These are phyloP conservation scores for Apiospora arundinis DNA, from an alignment of 2,329 filamentous ascomycete genomes.

Conservation along the genomic window DNA sequence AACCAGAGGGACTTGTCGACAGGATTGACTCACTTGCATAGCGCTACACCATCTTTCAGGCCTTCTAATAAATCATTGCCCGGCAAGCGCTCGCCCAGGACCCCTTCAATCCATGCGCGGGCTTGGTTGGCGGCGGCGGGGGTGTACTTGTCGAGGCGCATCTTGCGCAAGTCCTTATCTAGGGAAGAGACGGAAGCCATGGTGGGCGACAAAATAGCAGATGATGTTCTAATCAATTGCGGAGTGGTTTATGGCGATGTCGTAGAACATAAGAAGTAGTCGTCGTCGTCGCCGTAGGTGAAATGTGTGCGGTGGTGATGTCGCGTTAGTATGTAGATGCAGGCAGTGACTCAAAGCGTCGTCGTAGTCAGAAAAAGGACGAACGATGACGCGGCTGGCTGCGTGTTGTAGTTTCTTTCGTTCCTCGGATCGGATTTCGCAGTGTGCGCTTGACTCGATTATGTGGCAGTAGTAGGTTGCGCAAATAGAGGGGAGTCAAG, in stretches of 20 bases:
- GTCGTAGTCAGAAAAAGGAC: background rate
- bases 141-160: conserved; percentile 93
- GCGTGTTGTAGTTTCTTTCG: background rate
- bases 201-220: conserved; percentile 27
- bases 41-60: conserved; percentile 87
- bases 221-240: conserved; percentile 22
- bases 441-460: conserved; percentile 1
- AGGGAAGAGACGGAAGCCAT: conserved; percentile 96
- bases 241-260: background rate
- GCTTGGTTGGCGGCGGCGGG: conserved; percentile 87
- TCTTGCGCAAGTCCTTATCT: conserved; percentile 91
- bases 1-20: background rate
- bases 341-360: background rate
- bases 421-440: background rate
- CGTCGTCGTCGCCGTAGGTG: background rate
- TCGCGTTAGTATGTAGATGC: background rate
- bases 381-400: conserved; percentile 1
- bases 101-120: conserved; percentile 82
- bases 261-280: background rate
- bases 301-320: background rate
- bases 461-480: background rate
- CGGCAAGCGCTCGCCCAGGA: conserved; percentile 75
- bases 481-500: background rate
- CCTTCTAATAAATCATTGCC: conserved; percentile 80
- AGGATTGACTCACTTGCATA: conserved; percentile 77